Conservation (phyloP, 768 basidiomycete species). For the Naganishia vishniacii region DNA sequence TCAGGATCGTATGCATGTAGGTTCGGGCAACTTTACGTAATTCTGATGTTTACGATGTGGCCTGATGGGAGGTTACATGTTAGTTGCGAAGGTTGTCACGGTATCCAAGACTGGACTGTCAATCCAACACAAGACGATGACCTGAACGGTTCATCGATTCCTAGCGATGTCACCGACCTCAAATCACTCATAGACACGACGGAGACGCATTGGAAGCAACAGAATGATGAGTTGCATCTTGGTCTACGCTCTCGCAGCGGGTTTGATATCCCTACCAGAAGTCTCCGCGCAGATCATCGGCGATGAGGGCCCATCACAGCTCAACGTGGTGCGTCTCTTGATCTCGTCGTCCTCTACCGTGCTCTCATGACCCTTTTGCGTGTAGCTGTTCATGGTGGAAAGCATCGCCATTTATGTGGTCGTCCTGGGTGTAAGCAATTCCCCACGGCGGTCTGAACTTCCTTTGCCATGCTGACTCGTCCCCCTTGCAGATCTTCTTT, state of each 20-base stretch:
- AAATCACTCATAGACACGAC: not conserved
- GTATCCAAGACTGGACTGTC: no score
- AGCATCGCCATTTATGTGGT: slow-evolving; percentile 28
- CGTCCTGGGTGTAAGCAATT: slow-evolving; percentile 24
- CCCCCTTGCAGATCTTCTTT: slow-evolving; percentile 54
- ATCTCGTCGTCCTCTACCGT: not conserved
- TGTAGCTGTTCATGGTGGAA: slow-evolving; percentile 28
- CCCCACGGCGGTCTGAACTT: not conserved
- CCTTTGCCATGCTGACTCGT: not conserved
- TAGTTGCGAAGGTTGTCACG: no score
- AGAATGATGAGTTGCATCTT: not conserved
- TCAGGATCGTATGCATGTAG: no score
- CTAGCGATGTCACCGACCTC: not conserved
- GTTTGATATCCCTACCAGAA: not conserved
- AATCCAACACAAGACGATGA: no score
- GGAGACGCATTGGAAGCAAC: not conserved
- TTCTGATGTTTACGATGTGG: no score
- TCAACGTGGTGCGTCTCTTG: slow-evolving; percentile 13
- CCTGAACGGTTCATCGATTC: no score
- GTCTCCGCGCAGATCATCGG: slow-evolving; percentile 23
- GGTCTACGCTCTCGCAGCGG: not conserved
- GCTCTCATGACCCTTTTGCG: not conserved
- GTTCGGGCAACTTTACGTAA: no score
- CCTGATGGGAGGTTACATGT: no score
- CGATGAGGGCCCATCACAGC: slow-evolving; percentile 13